Percentiles rank a stretch among this genome's conserved stretches.
Conservation (phyloP, 2,329 filamentous ascomycete species). For the Cercospora sesami region DNA sequence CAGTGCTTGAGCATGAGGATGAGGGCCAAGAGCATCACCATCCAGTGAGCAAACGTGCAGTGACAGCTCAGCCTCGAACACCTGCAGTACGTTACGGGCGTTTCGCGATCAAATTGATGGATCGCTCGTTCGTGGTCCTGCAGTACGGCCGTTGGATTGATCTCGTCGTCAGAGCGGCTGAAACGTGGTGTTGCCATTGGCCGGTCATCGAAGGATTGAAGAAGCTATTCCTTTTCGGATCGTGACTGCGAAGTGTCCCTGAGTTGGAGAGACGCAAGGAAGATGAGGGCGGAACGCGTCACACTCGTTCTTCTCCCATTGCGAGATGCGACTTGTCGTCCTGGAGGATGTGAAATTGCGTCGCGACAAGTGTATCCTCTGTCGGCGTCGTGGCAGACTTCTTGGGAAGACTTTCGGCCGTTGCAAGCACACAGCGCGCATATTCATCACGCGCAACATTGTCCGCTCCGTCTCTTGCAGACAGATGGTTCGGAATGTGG, state of each 20-base stretch:
- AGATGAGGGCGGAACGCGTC: not conserved
- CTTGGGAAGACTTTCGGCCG: not conserved
- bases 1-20: not conserved
- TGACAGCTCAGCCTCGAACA: not conserved
- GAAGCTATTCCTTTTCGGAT: not conserved
- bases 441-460: not conserved
- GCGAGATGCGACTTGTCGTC: not conserved
- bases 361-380: not conserved
- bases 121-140: not conserved
- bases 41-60: not conserved
- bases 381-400: not conserved
- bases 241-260: constrained; percentile 6
- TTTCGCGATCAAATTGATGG: not conserved
- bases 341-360: not conserved
- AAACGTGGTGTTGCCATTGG: not conserved
- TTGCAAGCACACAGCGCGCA: not conserved
- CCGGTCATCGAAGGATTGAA: not conserved
- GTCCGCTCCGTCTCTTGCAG: not conserved
- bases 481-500: not conserved
- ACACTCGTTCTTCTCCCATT: not conserved
- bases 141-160: not conserved
- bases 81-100: not conserved
- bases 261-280: not conserved
- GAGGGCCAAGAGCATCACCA: not conserved
- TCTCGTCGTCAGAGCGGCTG: constrained; percentile 5